Evolutionary conservation across 2,329 filamentous ascomycete genomes (phyloP).

Genomic region (Cordyceps javanica): DNA sequence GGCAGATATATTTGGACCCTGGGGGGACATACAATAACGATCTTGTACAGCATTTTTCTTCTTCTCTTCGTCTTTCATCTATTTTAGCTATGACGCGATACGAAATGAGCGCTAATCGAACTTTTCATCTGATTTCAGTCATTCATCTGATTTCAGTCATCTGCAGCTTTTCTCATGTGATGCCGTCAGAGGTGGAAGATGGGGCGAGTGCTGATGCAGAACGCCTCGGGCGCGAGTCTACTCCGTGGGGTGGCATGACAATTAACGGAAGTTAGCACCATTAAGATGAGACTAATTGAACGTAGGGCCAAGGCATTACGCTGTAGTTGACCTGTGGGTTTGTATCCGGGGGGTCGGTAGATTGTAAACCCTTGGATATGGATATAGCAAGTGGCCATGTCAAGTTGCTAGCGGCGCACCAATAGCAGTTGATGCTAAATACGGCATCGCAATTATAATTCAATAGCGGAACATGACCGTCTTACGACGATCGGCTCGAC

Average conservation of each 20-base stretch:
- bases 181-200: background rate
- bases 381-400: background rate
- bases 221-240: background rate
- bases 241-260: background rate
- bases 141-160: background rate
- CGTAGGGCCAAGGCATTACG: background rate
- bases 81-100: constrained; percentile 2
- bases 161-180: too few species aligned
- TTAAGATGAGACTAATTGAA: background rate
- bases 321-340: background rate
- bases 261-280: background rate
- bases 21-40: constrained; percentile 28
- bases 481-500: background rate
- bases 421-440: background rate
- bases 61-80: background rate
- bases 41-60: background rate
- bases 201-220: background rate
- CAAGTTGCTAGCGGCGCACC: background rate
- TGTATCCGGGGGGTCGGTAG: background rate
- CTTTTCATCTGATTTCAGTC: background rate
- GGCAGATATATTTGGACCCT: constrained; percentile 32
- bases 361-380: background rate
- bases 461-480: background rate
- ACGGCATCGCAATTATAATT: background rate
- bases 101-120: background rate